Evolutionary conservation across 176 grass and related monocot genomes (phyloP).

Genomic region (Poa annua): DNA sequence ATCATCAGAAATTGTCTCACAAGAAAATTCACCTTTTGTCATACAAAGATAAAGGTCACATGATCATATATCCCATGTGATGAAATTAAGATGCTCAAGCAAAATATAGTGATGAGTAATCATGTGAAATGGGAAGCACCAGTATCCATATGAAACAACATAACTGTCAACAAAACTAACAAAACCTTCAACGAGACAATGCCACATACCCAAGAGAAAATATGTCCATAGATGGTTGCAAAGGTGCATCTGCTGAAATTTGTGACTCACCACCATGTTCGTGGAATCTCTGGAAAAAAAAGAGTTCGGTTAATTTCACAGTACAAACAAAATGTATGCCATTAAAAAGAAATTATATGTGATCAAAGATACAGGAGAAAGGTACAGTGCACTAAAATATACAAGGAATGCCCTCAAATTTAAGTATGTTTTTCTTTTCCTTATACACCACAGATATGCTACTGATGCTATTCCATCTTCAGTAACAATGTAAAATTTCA

Average conservation of each 20-base stretch:
- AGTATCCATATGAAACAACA: slow-evolving; percentile 34
- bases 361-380: slow-evolving; percentile 30
- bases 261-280: slow-evolving; percentile 81
- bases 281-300: slow-evolving; percentile 74
- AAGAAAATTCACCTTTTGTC: slow-evolving; percentile 12
- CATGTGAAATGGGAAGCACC: slow-evolving; percentile 17
- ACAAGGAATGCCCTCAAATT: neutral
- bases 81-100: slow-evolving; percentile 26
- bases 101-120: slow-evolving; percentile 7
- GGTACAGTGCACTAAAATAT: neutral
- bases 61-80: slow-evolving; percentile 14
- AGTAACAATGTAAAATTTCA: neutral
- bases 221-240: slow-evolving; percentile 97
- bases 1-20: slow-evolving; percentile 14
- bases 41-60: slow-evolving; percentile 16
- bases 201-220: slow-evolving; percentile 87
- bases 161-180: neutral
- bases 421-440: neutral
- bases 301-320: slow-evolving; percentile 33
- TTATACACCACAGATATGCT: neutral
- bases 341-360: slow-evolving; percentile 24
- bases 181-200: slow-evolving; percentile 41
- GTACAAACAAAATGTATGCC: slow-evolving; percentile 27
- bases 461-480: slow-evolving; percentile 25
- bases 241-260: slow-evolving; percentile 72